Evolutionary conservation across 2,329 filamentous ascomycete genomes (phyloP).

Genomic region (Aspergillus neoniger): DNA sequence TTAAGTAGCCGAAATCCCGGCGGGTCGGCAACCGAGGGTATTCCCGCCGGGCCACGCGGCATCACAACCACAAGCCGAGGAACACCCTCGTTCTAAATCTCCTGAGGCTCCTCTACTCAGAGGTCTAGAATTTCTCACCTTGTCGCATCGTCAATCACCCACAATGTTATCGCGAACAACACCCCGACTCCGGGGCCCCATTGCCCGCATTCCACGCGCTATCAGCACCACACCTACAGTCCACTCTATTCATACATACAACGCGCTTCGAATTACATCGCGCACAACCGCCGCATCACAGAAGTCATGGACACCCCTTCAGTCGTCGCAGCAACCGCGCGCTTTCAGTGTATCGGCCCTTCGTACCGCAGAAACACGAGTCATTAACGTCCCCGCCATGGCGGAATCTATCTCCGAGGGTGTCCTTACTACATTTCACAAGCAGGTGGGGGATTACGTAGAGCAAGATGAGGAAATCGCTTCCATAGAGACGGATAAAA

Average conservation of each 20-base stretch:
- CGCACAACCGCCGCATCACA: not conserved
- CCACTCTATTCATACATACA: not conserved
- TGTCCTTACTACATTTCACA: conserved; percentile 62
- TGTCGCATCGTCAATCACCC: not conserved
- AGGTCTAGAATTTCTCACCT: not conserved
- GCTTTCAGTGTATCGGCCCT: not conserved
- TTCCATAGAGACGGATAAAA: conserved; percentile 99
- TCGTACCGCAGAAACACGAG: conserved; percentile 15
- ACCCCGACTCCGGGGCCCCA: not conserved
- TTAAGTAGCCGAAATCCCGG: not conserved
- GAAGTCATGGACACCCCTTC: not conserved
- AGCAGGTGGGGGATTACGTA: conserved; percentile 85
- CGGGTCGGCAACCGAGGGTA: not conserved
- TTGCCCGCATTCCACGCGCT: not conserved
- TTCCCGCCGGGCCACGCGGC: not conserved
- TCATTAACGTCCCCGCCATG: conserved; percentile 96
- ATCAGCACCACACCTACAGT: not conserved
- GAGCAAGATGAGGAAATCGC: conserved; percentile 97
- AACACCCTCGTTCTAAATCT: not conserved
- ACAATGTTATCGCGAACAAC: not conserved
- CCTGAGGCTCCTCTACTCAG: not conserved
- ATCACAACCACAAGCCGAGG: not conserved
- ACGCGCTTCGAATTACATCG: not conserved
- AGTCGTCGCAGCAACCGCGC: not conserved
- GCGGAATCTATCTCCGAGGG: conserved; percentile 98